phyloP scores from a whole-genome alignment of 2,329 filamentous ascomycete genomes.

The Aspergillus sp. region DNA sequence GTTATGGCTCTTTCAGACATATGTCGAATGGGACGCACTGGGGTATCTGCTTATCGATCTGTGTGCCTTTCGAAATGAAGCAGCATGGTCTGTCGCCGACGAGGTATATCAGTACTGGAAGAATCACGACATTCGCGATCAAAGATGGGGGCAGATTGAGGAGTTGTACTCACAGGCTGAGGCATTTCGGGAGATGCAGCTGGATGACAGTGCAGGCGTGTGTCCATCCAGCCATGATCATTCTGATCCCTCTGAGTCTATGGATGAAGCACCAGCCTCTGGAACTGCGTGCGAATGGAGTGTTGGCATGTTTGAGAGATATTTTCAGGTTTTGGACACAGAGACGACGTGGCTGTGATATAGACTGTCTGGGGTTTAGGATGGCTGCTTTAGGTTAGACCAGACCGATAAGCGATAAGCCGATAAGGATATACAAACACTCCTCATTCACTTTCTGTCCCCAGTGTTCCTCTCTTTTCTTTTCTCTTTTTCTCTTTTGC shows the following conservation, averaged over 20 bases:
- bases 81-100: background rate
- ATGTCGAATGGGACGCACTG: constrained; percentile 17
- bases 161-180: constrained; percentile 7
- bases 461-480: too few species aligned
- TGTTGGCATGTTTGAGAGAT: constrained; percentile 9
- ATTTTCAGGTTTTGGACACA: background rate
- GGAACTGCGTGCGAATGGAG: constrained; percentile 16
- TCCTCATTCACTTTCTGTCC: too few species aligned
- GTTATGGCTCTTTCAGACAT: constrained; percentile 16
- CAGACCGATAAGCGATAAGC: too few species aligned
- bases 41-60: constrained; percentile 8
- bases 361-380: too few species aligned
- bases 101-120: constrained; percentile 13
- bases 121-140: background rate
- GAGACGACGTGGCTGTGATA: too few species aligned
- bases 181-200: background rate
- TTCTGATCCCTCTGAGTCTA: background rate
- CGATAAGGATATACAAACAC: too few species aligned
- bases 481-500: too few species aligned
- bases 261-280: constrained; percentile 7
- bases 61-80: constrained; percentile 1
- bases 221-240: background rate
- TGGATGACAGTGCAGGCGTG: background rate
- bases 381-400: too few species aligned
- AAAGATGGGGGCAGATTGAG: constrained; percentile 11